phyloP scores from a whole-genome alignment of 495 filamentous ascomycete genomes.

The Parathielavia appendiculata region DNA sequence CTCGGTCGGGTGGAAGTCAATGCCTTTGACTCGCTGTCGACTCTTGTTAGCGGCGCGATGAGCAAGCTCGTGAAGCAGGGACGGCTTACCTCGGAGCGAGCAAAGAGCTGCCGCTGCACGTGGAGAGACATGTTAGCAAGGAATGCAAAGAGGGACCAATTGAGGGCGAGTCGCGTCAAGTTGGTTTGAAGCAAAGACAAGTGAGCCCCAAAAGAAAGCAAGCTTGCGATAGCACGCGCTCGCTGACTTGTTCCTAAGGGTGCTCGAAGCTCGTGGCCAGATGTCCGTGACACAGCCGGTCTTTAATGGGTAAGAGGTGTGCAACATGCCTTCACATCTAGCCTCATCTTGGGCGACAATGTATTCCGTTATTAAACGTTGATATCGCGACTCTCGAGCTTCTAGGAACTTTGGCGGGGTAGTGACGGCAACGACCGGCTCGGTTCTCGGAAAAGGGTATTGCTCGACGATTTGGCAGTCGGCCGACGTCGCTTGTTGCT shows the following conservation, averaged over 20 bases:
- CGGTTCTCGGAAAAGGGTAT: too few relatives aligned
- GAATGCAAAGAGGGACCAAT: not conserved
- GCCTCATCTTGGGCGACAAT: slow-evolving; percentile 60
- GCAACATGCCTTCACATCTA: slow-evolving; percentile 80
- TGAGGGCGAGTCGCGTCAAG: too few relatives aligned
- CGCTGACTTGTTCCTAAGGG: too few relatives aligned
- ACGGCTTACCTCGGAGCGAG: slow-evolving; percentile 34
- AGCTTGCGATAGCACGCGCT: too few relatives aligned
- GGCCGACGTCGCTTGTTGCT: not conserved
- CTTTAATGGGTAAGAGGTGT: slow-evolving; percentile 9
- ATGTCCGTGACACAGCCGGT: slow-evolving; percentile 14
- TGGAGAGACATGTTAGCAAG: slow-evolving; percentile 26
- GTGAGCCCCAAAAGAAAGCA: too few relatives aligned
- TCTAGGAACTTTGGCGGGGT: slow-evolving; percentile 29
- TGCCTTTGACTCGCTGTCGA: slow-evolving; percentile 91
- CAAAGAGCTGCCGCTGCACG: slow-evolving; percentile 38
- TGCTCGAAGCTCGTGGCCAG: slow-evolving; percentile 24
- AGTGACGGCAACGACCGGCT: too few relatives aligned
- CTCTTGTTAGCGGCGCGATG: slow-evolving; percentile 7
- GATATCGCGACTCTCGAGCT: slow-evolving; percentile 11
- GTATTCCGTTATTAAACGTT: not conserved
- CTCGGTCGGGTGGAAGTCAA: slow-evolving; percentile 95
- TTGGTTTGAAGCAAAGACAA: not conserved
- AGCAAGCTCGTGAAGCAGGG: slow-evolving; percentile 54
- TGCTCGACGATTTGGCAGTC: not conserved